These are phyloP conservation scores for Phytophthora foliorum DNA, from an alignment of 352 stramenopile species.

Conservation along the genomic window DNA sequence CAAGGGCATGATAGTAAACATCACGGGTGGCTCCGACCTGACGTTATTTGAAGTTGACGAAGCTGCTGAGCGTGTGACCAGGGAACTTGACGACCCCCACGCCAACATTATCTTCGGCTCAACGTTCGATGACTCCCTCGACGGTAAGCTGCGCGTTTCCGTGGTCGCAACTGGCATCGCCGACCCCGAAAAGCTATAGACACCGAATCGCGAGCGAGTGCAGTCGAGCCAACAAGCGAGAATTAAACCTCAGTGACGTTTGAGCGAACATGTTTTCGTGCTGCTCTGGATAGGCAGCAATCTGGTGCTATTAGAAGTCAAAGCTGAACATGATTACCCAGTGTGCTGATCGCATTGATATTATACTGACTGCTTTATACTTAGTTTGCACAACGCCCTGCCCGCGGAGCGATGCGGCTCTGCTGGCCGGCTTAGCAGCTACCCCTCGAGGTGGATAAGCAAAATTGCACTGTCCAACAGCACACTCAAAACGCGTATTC, in stretches of 20 bases:
- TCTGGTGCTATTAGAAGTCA: neutral
- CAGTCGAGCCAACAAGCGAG: constrained; percentile 1
- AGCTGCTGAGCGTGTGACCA: constrained; percentile 86
- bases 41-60: constrained; percentile 94
- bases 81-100: constrained; percentile 88
- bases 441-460: constrained; percentile 30
- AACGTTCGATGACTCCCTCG: constrained; percentile 85
- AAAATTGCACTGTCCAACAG: constrained; percentile 39
- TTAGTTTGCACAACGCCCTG: constrained; percentile 47
- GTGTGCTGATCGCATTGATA: constrained; percentile 34
- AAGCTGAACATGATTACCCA: constrained; percentile 2
- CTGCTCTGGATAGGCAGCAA: constrained; percentile 5
- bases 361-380: constrained; percentile 51
- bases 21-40: constrained; percentile 94
- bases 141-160: constrained; percentile 87
- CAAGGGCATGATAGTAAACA: constrained; percentile 96
- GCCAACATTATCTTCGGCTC: constrained; percentile 93
- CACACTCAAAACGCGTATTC: constrained; percentile 51
- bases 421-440: constrained; percentile 35
- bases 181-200: constrained; percentile 85
- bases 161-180: constrained; percentile 89
- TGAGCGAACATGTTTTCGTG: constrained; percentile 7
- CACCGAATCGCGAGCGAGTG: constrained; percentile 2
- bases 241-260: constrained; percentile 4
- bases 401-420: constrained; percentile 28